These are phyloP conservation scores for Athelia psychrophila DNA, from an alignment of 1,284 basidiomycete genomes.

Conservation along the genomic window DNA sequence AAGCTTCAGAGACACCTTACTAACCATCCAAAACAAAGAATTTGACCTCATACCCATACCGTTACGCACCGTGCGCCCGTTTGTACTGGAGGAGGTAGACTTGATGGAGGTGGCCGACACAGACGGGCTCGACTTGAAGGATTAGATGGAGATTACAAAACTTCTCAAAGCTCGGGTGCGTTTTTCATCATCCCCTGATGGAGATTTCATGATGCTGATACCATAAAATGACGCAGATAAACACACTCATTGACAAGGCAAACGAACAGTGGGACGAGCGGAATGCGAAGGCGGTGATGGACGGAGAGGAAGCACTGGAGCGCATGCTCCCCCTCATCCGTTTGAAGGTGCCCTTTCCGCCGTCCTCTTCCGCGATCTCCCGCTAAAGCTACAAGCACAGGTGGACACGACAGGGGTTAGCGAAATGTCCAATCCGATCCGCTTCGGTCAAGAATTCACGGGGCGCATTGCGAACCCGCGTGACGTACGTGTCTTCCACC, in stretches of 20 bases:
- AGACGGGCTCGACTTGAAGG: conserved; percentile 71
- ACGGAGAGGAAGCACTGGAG: conserved; percentile 67
- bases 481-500: conserved; percentile 89
- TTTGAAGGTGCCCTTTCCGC: conserved; percentile 56
- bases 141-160: conserved; percentile 80
- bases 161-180: conserved; percentile 71
- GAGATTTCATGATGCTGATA: neutral
- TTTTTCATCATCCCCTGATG: neutral
- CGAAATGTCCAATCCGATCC: conserved; percentile 92
- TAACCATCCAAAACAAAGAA: conserved; percentile 84
- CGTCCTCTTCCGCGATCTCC: neutral
- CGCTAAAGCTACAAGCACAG: conserved; percentile 33
- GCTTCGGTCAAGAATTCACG: conserved; percentile 95
- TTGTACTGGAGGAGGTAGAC: conserved; percentile 85
- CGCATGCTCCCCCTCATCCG: conserved; percentile 88
- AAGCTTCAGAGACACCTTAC: conserved; percentile 82
- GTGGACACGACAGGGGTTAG: conserved; percentile 90
- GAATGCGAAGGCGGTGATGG: conserved; percentile 59
- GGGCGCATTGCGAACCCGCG: conserved; percentile 92
- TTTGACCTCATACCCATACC: conserved; percentile 86
- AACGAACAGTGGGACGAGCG: conserved; percentile 78
- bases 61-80: conserved; percentile 90
- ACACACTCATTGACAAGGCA: conserved; percentile 76
- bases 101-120: conserved; percentile 76
- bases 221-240: conserved; percentile 49